phyloP scores from a whole-genome alignment of 495 filamentous ascomycete genomes.

The Lasiosphaeris hirsuta region DNA sequence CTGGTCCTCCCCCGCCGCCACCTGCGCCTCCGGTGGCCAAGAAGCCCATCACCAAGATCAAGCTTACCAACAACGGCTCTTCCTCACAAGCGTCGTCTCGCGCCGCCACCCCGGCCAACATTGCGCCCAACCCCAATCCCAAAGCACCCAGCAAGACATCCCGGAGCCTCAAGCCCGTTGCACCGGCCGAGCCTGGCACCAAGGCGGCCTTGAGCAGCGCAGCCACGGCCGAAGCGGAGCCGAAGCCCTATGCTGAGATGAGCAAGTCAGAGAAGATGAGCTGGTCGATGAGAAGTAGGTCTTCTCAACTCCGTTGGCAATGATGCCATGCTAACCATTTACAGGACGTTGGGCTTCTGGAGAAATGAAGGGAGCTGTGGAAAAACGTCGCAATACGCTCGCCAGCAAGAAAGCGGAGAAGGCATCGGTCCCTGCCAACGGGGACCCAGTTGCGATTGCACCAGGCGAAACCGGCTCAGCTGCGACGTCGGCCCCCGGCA shows the following conservation, averaged over 20 bases:
- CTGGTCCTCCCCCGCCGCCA: conserved; percentile 19
- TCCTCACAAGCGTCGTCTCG: conserved; percentile 18
- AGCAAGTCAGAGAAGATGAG: conserved; percentile 54
- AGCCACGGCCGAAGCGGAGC: conserved; percentile 17
- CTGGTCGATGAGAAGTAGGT: conserved; percentile 47
- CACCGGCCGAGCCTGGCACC: background rate
- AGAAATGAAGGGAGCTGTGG: conserved; percentile 47
- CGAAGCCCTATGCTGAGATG: conserved; percentile 48
- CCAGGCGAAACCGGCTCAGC: conserved; percentile 15
- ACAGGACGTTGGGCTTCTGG: conserved; percentile 49
- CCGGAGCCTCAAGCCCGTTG: conserved; percentile 13
- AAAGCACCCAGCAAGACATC: conserved; percentile 18
- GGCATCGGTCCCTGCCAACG: conserved; percentile 6
- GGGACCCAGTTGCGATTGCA: background rate
- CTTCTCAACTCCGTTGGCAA: background rate
- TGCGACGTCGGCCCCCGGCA: conserved; percentile 14
- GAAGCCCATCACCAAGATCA: conserved; percentile 33
- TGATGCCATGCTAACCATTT: conserved; percentile 5
- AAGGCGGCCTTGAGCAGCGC: background rate
- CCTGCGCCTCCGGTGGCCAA: conserved; percentile 26
- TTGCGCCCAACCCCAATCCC: conserved; percentile 10
- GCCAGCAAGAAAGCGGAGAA: conserved; percentile 46
- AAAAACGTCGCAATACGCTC: conserved; percentile 47
- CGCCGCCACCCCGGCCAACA: conserved; percentile 19
- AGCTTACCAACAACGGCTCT: conserved; percentile 25